Evolutionary conservation across 768 basidiomycete genomes (phyloP), one percentile per base, ranked within the genome.

Genomic region (Mycena amicta): DNA sequence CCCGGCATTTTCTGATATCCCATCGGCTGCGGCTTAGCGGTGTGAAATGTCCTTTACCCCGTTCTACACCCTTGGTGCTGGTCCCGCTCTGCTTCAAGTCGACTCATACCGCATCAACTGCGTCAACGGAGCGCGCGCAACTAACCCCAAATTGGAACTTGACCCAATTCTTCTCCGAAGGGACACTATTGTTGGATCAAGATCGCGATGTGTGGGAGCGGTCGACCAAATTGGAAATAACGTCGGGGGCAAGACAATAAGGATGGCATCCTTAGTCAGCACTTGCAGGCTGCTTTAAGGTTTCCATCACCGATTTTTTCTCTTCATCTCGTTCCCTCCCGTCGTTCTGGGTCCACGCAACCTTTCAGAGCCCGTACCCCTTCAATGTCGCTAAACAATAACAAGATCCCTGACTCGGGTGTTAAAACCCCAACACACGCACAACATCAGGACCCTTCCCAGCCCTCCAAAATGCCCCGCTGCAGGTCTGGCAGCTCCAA

Each of bases 401-500:
- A 61, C 53, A 46, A 23, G 52, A 52, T 20, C 20, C 41, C 22
- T n/a, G 53, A 47, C 56, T 2, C 43, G 52, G 31, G 30, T 52
- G 33, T 63, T 55, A 59, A 56, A 63, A 63, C 26, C 39, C 51
- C 18, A 50, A 41, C 50, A 2, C 26, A 52, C 33, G 18, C 5
- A 3, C 49, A 62, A 12, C 28, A 52, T 55, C 50, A 40, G 50
- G 43, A 45, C 22, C 23, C 46, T 41, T 31, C 46, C 37, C 39
- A 53, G 39, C 28, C 29, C 30, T 53, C 56, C 56, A 64, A 64
- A 60, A 64, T 60, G 62, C 62, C 62, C 58, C 59, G 62, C 47
- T 22, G 47, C 59, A 54, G 57, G 55, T 60, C 62, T 60, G 62
- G 58, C 55, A 52, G 33, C 26, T 61, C 59, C 30, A 18, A 50